Evolutionary conservation across 352 stramenopile genomes (phyloP).

Genomic region (Pythium diclinum): DNA sequence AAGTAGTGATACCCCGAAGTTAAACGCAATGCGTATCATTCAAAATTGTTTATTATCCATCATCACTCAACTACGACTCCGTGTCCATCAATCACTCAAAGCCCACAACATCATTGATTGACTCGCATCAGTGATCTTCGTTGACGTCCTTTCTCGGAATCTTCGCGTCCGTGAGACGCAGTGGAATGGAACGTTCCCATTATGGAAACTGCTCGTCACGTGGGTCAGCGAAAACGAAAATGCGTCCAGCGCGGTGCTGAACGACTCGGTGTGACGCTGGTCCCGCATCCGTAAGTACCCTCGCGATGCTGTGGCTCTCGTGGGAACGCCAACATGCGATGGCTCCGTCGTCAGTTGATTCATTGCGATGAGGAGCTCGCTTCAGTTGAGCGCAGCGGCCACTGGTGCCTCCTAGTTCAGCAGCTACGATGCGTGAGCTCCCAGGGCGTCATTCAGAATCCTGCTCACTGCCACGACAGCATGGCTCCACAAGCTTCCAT

Average conservation of each 20-base stretch:
- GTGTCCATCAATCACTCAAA: neutral
- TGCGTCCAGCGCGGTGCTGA: slow-evolving; percentile 3
- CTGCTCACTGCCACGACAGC: neutral
- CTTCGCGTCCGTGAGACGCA: neutral
- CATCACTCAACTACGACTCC: neutral
- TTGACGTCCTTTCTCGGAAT: neutral
- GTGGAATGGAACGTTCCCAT: neutral
- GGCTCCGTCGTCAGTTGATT: neutral
- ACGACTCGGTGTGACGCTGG: neutral
- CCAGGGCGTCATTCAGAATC: neutral
- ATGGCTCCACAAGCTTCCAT: neutral
- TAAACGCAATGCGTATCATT: slow-evolving; percentile 3
- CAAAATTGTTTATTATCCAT: slow-evolving; percentile 6
- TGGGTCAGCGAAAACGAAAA: slow-evolving; percentile 2
- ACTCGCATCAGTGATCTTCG: neutral
- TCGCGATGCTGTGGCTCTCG: neutral
- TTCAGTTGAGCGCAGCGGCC: neutral
- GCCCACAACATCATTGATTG: neutral
- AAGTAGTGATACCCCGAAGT: neutral
- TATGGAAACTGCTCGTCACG: neutral
- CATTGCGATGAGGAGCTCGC: neutral
- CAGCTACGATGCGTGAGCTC: neutral
- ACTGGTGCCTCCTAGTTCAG: neutral
- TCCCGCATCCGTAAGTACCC: neutral
- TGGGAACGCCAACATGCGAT: neutral